Evolutionary conservation across 805 yeast genomes (phyloP).

Genomic region (Komagataella kurtzmanii): DNA sequence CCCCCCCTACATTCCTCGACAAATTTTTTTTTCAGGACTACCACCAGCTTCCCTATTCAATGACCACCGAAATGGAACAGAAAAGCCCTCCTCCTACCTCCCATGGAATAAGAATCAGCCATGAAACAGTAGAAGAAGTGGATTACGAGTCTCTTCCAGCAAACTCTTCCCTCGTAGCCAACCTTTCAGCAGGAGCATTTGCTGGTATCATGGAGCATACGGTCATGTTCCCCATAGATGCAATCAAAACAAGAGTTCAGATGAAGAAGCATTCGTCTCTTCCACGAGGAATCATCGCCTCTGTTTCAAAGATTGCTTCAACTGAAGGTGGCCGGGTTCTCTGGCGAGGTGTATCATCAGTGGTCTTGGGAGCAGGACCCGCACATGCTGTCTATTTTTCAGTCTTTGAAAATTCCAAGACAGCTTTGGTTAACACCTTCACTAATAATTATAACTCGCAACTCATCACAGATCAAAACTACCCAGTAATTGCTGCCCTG

Average conservation of each 20-base stretch:
- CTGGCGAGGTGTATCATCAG: constrained; percentile 91
- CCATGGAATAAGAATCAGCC: neutral
- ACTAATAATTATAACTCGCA: constrained; percentile 23
- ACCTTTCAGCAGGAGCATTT: constrained; percentile 86
- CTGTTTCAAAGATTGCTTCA: constrained; percentile 66
- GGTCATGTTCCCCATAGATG: constrained; percentile 92
- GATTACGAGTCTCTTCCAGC: constrained; percentile 92
- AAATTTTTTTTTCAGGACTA: neutral
- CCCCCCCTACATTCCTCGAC: neutral
- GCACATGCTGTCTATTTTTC: constrained; percentile 95
- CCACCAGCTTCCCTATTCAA: neutral
- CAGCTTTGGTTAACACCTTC: constrained; percentile 28
- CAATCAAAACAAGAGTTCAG: constrained; percentile 94
- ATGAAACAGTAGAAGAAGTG: constrained; percentile 23
- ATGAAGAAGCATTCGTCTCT: constrained; percentile 19
- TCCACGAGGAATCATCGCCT: constrained; percentile 38
- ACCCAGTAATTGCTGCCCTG: constrained; percentile 70
- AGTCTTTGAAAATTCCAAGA: constrained; percentile 78
- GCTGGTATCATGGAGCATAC: constrained; percentile 99
- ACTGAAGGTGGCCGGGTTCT: constrained; percentile 80
- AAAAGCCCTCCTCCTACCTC: neutral
- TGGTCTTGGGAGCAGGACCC: constrained; percentile 96
- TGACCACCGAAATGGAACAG: neutral
- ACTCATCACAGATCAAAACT: constrained; percentile 48
- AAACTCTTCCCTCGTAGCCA: constrained; percentile 70